Base-by-base conservation (phyloP, 2,329 filamentous ascomycete genomes). In the Scopulariopsis brevicaulis region DNA sequence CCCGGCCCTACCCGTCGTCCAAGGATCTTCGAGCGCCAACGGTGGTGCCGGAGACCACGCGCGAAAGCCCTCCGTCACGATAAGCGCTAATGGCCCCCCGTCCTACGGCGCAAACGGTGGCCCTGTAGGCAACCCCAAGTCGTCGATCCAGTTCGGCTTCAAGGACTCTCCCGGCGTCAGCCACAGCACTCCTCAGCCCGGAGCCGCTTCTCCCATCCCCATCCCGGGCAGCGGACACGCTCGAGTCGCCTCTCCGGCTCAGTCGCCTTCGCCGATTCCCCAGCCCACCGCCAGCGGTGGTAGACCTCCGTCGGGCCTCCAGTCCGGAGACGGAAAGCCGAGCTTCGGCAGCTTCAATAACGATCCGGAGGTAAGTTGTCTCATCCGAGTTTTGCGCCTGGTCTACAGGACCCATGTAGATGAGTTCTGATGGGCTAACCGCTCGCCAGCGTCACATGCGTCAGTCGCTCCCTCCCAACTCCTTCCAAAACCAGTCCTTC, bases 241-340 rank as follows among this genome's bases (percentile, higher is more conserved):
- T 61, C 84, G 89, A 65, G 82, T 93, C 56, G 85, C 85, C 54
- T 96, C 92, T 53, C 94, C 94, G 6, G 85, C 89, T 54, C 86
- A 88, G 64, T 96, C 93, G 53, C 94, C 94, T 4, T 93, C 90
- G 50, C 94, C 94, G 4, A 97, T 97, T 65, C 93, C 94, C 35
- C 89, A 93, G 71, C 90, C 91, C 56, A 83, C 87, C 58, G 85
- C 86, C 37, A 89, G 86, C 67, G 94, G 91, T 67, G 90, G 91
- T 65, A 90, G 90, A 66, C 92, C 92, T 64, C 90, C 91, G 52
- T 87, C 90, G 37, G 82, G 82, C 62, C 80, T 90, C 63, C 85
- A 85, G 63, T 84, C 87, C 64, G 82, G 82, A 58, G 71, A 71
- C 53, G 86, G 50, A 3, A 57, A 84, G 67, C 85, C 86, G 71